phyloP scores from a whole-genome alignment of 768 basidiomycete genomes.

The Multifurca ochricompacta region DNA sequence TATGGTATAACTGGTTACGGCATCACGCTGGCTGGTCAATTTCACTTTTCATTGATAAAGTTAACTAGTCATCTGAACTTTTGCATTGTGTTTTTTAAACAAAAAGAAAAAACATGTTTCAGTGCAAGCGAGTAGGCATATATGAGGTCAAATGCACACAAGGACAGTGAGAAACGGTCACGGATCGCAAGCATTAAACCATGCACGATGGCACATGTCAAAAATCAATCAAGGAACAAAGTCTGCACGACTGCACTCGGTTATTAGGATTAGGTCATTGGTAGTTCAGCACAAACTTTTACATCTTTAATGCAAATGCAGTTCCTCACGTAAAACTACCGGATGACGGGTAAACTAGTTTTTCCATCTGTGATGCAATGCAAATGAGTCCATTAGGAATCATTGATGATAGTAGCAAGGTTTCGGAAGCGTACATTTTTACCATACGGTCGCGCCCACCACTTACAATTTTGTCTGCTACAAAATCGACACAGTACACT shows the following conservation, averaged over 20 bases:
- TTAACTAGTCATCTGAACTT: no score
- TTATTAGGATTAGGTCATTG: background rate
- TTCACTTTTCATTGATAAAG: no score
- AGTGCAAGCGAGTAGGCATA: background rate
- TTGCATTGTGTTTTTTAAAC: no score
- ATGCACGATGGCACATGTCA: no score
- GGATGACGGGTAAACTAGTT: background rate
- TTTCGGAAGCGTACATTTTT: slow-evolving; percentile 66
- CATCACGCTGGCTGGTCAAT: no score
- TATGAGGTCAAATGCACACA: background rate
- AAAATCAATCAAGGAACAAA: no score
- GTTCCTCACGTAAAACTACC: background rate
- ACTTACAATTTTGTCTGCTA: slow-evolving; percentile 97
- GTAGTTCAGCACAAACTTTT: background rate
- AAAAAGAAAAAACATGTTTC: no score
- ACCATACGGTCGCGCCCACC: slow-evolving; percentile 89
- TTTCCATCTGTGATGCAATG: slow-evolving; percentile 16
- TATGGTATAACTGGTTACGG: no score
- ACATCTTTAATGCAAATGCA: no score
- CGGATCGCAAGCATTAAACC: no score
- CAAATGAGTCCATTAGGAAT: background rate
- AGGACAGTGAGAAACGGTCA: background rate
- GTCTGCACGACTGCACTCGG: background rate
- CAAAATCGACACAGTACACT: slow-evolving; percentile 98
- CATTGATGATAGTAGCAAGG: background rate